Percentiles rank a stretch among this genome's conserved stretches.
These are phyloP conservation scores for Dendrothele bispora DNA, from an alignment of 768 basidiomycete species.

Conservation along the genomic window DNA sequence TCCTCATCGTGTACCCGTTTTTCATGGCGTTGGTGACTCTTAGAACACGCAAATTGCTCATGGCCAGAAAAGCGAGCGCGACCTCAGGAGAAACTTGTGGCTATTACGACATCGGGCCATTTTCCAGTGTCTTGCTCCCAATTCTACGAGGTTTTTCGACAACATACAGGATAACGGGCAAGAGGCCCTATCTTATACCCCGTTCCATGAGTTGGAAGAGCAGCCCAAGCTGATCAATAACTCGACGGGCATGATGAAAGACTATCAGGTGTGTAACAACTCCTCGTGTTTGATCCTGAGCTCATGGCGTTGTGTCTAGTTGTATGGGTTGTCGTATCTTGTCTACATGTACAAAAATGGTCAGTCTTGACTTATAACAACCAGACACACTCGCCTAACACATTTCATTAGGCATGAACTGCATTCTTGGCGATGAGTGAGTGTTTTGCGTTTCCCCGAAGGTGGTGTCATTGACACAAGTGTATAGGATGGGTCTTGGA, in stretches of 20 bases:
- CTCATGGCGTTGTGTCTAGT: constrained; percentile 43
- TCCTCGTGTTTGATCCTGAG: not conserved
- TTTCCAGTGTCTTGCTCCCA: constrained; percentile 48
- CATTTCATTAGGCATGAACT: constrained; percentile 51
- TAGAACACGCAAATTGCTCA: constrained; percentile 43
- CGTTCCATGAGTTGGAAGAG: constrained; percentile 36
- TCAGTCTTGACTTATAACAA: constrained; percentile 16
- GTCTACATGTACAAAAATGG: constrained; percentile 70
- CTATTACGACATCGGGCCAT: constrained; percentile 41
- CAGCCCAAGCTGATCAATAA: constrained; percentile 49
- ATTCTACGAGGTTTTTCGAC: constrained; percentile 35
- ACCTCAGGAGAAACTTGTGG: constrained; percentile 46
- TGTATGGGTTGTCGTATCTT: constrained; percentile 56
- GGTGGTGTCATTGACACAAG: not conserved
- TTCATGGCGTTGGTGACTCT: not conserved
- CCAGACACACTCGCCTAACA: not conserved
- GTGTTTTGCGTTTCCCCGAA: constrained; percentile 17
- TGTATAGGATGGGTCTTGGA: constrained; percentile 58
- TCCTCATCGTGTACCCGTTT: not conserved
- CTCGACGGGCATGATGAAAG: constrained; percentile 60
- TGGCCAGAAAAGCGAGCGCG: constrained; percentile 34
- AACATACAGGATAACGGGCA: constrained; percentile 30
- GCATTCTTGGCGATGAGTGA: constrained; percentile 71
- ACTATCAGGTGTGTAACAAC: constrained; percentile 55
- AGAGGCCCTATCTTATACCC: constrained; percentile 24